These are phyloP conservation scores for Marchantia polymorpha DNA, from an alignment of 225 moss, liverwort and hornwort genomes.

Conservation along the genomic window DNA sequence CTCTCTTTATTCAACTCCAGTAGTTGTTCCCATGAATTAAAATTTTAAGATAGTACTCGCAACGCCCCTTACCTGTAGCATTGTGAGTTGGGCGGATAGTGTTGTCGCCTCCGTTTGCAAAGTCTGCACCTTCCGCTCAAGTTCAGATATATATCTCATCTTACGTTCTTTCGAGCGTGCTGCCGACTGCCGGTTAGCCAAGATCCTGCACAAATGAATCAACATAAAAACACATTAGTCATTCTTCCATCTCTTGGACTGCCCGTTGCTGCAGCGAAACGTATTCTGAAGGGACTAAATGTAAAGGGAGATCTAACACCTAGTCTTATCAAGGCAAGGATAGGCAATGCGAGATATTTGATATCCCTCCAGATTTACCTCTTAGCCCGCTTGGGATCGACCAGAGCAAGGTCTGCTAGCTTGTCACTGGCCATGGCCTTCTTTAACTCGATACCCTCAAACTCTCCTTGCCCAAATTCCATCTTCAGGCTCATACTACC, in stretches of 20 bases:
- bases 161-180: constrained; percentile 84
- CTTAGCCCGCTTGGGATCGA: constrained; percentile 39
- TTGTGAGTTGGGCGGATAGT: constrained; percentile 68
- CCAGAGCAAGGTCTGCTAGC: constrained; percentile 33
- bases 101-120: constrained; percentile 77
- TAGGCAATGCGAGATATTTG: too few species aligned
- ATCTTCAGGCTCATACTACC: constrained; percentile 25
- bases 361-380: constrained; percentile 10
- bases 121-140: constrained; percentile 80
- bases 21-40: neutral
- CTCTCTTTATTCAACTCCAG: neutral
- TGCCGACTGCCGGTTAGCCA: constrained; percentile 80
- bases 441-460: constrained; percentile 29
- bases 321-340: neutral
- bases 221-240: neutral
- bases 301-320: neutral
- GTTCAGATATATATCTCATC: constrained; percentile 80
- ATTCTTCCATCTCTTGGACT: too few species aligned
- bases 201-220: constrained; percentile 54
- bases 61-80: constrained; percentile 59
- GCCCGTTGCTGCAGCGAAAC: too few species aligned
- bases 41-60: neutral
- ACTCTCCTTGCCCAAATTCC: constrained; percentile 26
- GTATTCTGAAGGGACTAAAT: neutral
- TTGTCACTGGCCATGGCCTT: constrained; percentile 33